Evolutionary conservation across 805 yeast genomes (phyloP).

Genomic region (Huiozyma sinensis): DNA sequence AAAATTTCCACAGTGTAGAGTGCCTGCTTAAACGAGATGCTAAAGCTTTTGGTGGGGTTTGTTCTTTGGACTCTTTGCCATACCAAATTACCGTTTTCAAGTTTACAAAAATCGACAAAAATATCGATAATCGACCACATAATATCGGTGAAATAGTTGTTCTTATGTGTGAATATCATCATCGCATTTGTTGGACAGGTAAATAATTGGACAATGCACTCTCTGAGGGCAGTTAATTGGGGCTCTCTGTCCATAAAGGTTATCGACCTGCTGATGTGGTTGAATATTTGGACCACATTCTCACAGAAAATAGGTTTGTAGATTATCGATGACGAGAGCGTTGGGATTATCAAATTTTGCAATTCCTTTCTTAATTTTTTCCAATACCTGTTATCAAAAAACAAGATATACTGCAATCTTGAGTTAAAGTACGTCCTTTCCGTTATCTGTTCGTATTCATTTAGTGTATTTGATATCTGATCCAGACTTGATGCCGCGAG

Average conservation of each 20-base stretch:
- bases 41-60: constrained; percentile 27
- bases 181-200: constrained; percentile 79
- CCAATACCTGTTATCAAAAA: constrained; percentile 50
- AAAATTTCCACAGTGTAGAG: constrained; percentile 28
- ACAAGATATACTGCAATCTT: constrained; percentile 47
- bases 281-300: constrained; percentile 47
- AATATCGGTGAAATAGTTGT: constrained; percentile 33
- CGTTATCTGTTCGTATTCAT: constrained; percentile 7
- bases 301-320: constrained; percentile 39
- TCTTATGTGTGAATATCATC: constrained; percentile 28
- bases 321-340: constrained; percentile 39
- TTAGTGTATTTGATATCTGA: constrained; percentile 25
- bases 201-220: constrained; percentile 74
- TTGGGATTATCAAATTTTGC: constrained; percentile 42
- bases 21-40: constrained; percentile 27
- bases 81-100: constrained; percentile 27
- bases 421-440: constrained; percentile 26
- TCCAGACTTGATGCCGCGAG: constrained; percentile 11
- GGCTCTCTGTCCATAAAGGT: constrained; percentile 79
- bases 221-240: constrained; percentile 62
- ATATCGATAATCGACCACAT: constrained; percentile 37
- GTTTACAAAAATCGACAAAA: constrained; percentile 33
- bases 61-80: constrained; percentile 28
- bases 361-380: constrained; percentile 40
- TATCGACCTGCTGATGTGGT: constrained; percentile 36